phyloP scores from a whole-genome alignment of 1,284 basidiomycete genomes.

The Peniophora sp. region DNA sequence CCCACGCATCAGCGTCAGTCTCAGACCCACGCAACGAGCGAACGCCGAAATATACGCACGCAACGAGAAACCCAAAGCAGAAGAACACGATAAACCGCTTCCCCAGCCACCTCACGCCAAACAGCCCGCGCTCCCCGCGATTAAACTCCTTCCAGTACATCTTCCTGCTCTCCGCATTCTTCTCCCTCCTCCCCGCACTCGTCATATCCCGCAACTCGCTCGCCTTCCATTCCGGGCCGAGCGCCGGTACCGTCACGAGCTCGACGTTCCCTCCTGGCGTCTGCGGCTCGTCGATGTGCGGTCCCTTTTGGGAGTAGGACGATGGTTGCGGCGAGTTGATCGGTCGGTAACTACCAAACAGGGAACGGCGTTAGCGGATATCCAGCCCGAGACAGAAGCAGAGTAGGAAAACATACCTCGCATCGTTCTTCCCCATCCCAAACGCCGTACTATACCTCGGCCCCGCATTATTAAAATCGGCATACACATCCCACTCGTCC shows the following conservation, averaged over 20 bases:
- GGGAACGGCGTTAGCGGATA: conserved; percentile 1
- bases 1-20: not conserved
- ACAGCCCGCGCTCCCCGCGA: conserved; percentile 65
- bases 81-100: conserved; percentile 59
- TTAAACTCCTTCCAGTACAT: conserved; percentile 63
- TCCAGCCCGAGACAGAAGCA: conserved; percentile 6
- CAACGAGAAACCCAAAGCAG: conserved; percentile 51
- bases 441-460: conserved; percentile 69
- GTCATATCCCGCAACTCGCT: conserved; percentile 71
- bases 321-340: conserved; percentile 13
- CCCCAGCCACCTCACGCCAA: conserved; percentile 66
- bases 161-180: conserved; percentile 44
- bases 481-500: conserved; percentile 74
- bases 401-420: conserved; percentile 24
- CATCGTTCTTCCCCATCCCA: conserved; percentile 23
- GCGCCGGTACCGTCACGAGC: conserved; percentile 79
- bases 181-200: conserved; percentile 55
- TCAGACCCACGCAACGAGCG: not conserved
- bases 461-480: conserved; percentile 86
- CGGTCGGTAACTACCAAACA: conserved; percentile 20
- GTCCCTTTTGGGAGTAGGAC: conserved; percentile 11
- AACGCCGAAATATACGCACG: conserved; percentile 41
- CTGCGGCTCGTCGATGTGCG: conserved; percentile 27
- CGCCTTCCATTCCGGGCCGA: conserved; percentile 82
- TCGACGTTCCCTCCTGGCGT: conserved; percentile 48